These are phyloP conservation scores for Kuraishia piskuri DNA, from an alignment of 805 yeast genomes.

Conservation along the genomic window DNA sequence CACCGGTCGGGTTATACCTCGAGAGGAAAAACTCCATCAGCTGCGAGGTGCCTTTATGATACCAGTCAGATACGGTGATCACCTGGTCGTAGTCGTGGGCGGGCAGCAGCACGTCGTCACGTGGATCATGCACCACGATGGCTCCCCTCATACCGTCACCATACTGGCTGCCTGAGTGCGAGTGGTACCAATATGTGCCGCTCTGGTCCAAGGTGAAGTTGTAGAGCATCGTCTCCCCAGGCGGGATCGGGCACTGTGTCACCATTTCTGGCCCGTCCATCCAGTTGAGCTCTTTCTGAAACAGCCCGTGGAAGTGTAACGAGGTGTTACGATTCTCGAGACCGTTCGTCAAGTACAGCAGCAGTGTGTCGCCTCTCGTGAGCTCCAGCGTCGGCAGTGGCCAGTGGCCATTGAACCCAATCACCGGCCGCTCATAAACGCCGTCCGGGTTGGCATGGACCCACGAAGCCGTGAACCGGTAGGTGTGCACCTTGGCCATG, in stretches of 20 bases:
- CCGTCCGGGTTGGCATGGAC: slow-evolving; percentile 55
- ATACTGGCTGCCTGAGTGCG: slow-evolving; percentile 84
- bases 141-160: slow-evolving; percentile 89
- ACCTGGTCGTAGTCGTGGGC: slow-evolving; percentile 33
- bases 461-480: slow-evolving; percentile 60
- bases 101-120: slow-evolving; percentile 46
- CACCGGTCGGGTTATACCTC: slow-evolving; percentile 89
- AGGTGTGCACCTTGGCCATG: slow-evolving; percentile 44
- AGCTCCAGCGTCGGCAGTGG: slow-evolving; percentile 86
- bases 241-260: slow-evolving; percentile 88
- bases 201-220: slow-evolving; percentile 84
- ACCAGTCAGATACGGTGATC: slow-evolving; percentile 78
- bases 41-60: slow-evolving; percentile 53
- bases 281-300: slow-evolving; percentile 62
- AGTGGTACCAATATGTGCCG: slow-evolving; percentile 97
- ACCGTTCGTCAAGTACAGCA: slow-evolving; percentile 66
- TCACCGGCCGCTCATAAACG: slow-evolving; percentile 28
- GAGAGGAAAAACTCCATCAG: slow-evolving; percentile 52
- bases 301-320: slow-evolving; percentile 91
- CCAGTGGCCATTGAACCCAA: slow-evolving; percentile 47
- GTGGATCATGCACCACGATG: slow-evolving; percentile 59
- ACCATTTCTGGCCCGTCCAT: slow-evolving; percentile 92
- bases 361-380: slow-evolving; percentile 67
- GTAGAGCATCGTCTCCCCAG: slow-evolving; percentile 66
- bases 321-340: slow-evolving; percentile 62